Base-by-base conservation (phyloP, 1,139 yeast species). In the Hyphopichia khmerensis region DNA sequence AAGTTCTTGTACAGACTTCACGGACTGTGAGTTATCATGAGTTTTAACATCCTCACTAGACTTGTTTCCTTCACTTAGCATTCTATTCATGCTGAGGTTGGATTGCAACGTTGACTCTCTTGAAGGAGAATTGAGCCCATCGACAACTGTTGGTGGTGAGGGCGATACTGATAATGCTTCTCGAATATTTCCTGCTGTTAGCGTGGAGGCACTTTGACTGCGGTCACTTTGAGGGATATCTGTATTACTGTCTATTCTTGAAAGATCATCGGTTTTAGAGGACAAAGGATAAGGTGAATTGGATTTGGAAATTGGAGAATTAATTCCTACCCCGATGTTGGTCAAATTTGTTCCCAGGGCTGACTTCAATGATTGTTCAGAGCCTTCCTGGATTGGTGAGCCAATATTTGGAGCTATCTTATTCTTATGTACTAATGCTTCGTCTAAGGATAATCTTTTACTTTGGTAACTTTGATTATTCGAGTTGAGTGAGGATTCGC, bases 381-480 rank as follows among this genome's bases (percentile, higher is more conserved):
- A 5, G n/a, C 4, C 10, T 33, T 27, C 33, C 4, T 27, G 18
- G 3, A 24, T 35, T 2, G 53, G 54, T 2, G 55, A 49, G 9
- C 48, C 41, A 1, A 45, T 40, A 8, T 26, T 21, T 18, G 36
- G 27, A n/a, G 14, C 18, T 10, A 37, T 30, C 18, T 45, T 41
- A n/a, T 47, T 46, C 42, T 54, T 56, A 16, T 38, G 49, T n/a
- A 53, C 56, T 14, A 56, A 43, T 31, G 51, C 52, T 34, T 65
- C 72, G 43, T 68, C 74, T 23, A 64, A 44, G 5, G 71, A 60
- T 10, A 57, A 44, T 31, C 69, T 51, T 45, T 69, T 69, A 26
- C n/a, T 26, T 10, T 23, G 33, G 42, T 11, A 18, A 9, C 17
- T 23, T 10, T 16, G 16, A 14, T 47, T 39, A 33, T 47, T 53